phyloP scores from a whole-genome alignment of 106 monocot species.

The Ottelia alismoides region DNA sequence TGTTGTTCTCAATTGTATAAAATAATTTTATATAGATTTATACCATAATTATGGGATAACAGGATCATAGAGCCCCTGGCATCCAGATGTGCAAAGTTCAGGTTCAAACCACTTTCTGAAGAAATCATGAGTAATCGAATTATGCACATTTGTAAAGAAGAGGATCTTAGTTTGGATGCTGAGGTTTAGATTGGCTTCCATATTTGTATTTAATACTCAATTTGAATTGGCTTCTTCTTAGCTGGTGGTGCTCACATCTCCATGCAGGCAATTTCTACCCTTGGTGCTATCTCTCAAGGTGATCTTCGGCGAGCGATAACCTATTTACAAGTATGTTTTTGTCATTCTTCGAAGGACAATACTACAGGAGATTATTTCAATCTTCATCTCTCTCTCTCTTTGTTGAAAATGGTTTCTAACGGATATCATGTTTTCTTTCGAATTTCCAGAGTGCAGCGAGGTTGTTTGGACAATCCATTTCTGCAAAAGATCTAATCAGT shows the following conservation, averaged over 20 bases:
- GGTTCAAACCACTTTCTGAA: conserved; percentile 85
- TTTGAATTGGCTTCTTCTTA: background rate
- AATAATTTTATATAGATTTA: too few species aligned
- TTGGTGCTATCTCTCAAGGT: conserved; percentile 79
- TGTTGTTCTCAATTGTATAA: too few species aligned
- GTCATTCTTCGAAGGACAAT: background rate
- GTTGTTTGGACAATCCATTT: conserved; percentile 79
- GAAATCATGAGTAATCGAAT: conserved; percentile 80
- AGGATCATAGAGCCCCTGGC: conserved; percentile 99
- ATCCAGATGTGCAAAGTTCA: conserved; percentile 98
- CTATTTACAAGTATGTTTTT: conserved; percentile 80
- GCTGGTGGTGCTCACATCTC: background rate
- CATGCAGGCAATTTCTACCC: conserved; percentile 66
- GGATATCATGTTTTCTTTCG: background rate
- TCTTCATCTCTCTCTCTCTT: background rate
- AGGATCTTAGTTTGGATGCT: conserved; percentile 60
- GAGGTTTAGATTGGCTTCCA: conserved; percentile 30
- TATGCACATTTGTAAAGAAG: conserved; percentile 77
- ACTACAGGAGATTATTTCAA: background rate
- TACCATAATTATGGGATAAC: too few species aligned
- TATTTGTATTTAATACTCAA: background rate
- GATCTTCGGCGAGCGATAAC: conserved; percentile 99
- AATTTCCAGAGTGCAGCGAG: conserved; percentile 87
- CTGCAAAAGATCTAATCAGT: conserved; percentile 67
- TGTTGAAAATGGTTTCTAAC: background rate